Percentiles rank a stretch among this genome's conserved stretches.
Conservation (phyloP, 2,329 filamentous ascomycete species). For the Passalora sequoiae region DNA sequence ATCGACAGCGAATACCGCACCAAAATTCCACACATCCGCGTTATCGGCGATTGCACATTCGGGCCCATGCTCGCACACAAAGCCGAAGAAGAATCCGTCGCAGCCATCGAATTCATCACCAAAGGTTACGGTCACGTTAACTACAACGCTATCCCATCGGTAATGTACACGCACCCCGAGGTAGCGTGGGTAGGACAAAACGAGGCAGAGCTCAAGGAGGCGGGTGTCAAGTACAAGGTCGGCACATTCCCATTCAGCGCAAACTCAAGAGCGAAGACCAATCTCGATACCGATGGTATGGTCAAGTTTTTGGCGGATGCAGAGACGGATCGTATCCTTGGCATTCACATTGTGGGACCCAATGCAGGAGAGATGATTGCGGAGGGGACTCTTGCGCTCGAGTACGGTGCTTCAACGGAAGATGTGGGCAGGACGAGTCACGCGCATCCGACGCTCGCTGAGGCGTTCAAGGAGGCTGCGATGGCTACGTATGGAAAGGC, state of each 20-base stretch:
- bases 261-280: constrained; percentile 98
- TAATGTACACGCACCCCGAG: constrained; percentile 99
- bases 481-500: constrained; percentile 96
- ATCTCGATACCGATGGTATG: constrained; percentile 88
- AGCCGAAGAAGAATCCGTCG: constrained; percentile 95
- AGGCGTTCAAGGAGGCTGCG: constrained; percentile 99
- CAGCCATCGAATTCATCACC: constrained; percentile 92
- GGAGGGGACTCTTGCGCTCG: constrained; percentile 87
- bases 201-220: constrained; percentile 89
- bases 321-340: constrained; percentile 91
- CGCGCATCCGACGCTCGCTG: constrained; percentile 89
- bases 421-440: constrained; percentile 93
- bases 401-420: constrained; percentile 94
- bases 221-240: constrained; percentile 84
- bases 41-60: constrained; percentile 93
- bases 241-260: constrained; percentile 96
- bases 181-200: constrained; percentile 98
- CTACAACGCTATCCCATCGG: constrained; percentile 93
- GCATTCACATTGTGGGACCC: constrained; percentile 92
- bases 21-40: constrained; percentile 93
- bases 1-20: constrained; percentile 99
- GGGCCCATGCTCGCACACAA: constrained; percentile 96
- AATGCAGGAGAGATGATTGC: constrained; percentile 99
- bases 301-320: constrained; percentile 97
- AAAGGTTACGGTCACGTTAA: constrained; percentile 98